Evolutionary conservation across 2,329 filamentous ascomycete genomes (phyloP).

Genomic region (Xylaria sp.): DNA sequence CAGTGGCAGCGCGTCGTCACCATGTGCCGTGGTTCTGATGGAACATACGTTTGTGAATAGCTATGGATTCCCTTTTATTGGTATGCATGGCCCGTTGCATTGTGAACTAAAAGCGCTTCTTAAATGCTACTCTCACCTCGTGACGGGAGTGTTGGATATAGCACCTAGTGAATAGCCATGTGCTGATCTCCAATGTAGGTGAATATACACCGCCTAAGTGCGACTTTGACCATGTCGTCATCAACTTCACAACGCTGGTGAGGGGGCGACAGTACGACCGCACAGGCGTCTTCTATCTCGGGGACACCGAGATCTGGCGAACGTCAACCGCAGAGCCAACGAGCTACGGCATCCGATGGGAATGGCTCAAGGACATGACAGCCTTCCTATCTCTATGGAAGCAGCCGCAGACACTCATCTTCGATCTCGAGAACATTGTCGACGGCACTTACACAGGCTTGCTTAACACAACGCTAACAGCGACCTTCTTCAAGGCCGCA

Average conservation of each 20-base stretch:
- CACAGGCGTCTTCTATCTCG: constrained; percentile 75
- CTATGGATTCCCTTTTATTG: constrained; percentile 75
- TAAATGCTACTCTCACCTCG: neutral
- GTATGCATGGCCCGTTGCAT: constrained; percentile 46
- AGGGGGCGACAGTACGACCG: constrained; percentile 77
- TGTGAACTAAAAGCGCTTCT: neutral
- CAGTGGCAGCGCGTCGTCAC: constrained; percentile 35
- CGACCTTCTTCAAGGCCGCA: constrained; percentile 73
- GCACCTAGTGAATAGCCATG: neutral
- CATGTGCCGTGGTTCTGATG: constrained; percentile 67
- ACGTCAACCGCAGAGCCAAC: constrained; percentile 84
- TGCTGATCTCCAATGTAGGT: constrained; percentile 48
- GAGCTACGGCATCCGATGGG: constrained; percentile 71
- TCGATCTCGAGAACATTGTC: constrained; percentile 78
- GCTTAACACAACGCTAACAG: constrained; percentile 76
- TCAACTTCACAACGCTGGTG: constrained; percentile 78
- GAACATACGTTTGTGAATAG: constrained; percentile 72
- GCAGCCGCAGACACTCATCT: constrained; percentile 73
- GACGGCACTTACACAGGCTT: constrained; percentile 72
- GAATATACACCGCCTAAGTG: constrained; percentile 70
- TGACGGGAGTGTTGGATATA: neutral
- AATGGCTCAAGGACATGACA: constrained; percentile 80
- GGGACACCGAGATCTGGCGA: constrained; percentile 80
- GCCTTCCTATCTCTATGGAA: constrained; percentile 72
- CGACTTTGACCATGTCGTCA: constrained; percentile 73